Conservation (phyloP, 73 alveolate species). For the Paraurostyla sp. region DNA sequence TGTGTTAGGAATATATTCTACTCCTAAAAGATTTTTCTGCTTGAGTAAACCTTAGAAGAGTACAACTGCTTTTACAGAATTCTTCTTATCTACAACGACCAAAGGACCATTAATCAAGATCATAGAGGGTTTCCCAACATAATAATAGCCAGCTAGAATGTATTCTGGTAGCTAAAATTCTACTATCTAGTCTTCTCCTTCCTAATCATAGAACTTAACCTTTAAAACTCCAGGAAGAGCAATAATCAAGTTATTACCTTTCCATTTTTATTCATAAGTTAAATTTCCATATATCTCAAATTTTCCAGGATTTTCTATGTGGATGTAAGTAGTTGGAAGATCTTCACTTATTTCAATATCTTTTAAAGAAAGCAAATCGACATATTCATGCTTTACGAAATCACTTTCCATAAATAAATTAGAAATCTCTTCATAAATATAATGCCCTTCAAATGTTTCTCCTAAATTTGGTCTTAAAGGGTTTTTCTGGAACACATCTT, state of each 20-base stretch:
- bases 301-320: slow-evolving; percentile 32
- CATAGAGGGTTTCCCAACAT: slow-evolving; percentile 50
- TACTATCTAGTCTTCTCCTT: slow-evolving; percentile 18
- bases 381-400: slow-evolving; percentile 5
- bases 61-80: slow-evolving; percentile 8
- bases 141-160: slow-evolving; percentile 12
- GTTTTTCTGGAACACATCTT: slow-evolving; percentile 29
- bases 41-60: slow-evolving; percentile 1
- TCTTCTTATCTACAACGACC: slow-evolving; percentile 34
- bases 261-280: slow-evolving; percentile 17
- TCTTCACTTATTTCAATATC: slow-evolving; percentile 2
- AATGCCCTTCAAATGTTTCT: slow-evolving; percentile 52
- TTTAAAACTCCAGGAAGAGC: not conserved
- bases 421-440: not conserved
- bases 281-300: slow-evolving; percentile 22
- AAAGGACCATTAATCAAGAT: slow-evolving; percentile 22
- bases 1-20: not conserved
- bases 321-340: slow-evolving; percentile 37
- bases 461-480: slow-evolving; percentile 31
- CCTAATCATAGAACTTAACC: slow-evolving; percentile 34
- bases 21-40: not conserved
- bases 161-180: slow-evolving; percentile 47
- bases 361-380: not conserved
- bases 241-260: slow-evolving; percentile 38
- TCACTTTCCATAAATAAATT: slow-evolving; percentile 42